Base-by-base conservation (phyloP, 1,284 basidiomycete genomes). In the Anthracocystis walkeri region DNA sequence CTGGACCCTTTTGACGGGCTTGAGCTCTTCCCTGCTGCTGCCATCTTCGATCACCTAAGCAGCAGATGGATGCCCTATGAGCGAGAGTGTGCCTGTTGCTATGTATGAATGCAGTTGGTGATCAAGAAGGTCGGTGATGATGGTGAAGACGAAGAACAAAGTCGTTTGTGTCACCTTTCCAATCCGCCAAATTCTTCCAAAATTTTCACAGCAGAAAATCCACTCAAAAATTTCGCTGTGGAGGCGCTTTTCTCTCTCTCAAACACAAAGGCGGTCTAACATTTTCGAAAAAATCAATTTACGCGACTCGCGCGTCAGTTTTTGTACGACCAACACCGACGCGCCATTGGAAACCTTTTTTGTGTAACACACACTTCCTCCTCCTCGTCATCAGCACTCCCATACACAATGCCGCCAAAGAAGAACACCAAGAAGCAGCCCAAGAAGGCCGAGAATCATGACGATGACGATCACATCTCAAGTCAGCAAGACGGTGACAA, bases 241-340 rank as follows among this genome's bases (percentile, higher is more conserved):
- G 65, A 69, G 59, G 65, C 42, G 35, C 35, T 20, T 44, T 51
- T 52, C 23, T 18, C 11, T 21, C 12, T 33, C n/a, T 3, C 14
- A 38, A 38, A 38, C 35, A 16, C 35, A 38, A 6, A 7, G 0
- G n/a, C 10, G 58, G 52, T 59, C 52, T 65, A 59, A 59, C 64
- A 65, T 2, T 0, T 44, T 38, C 12, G 35, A 7, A n/a, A n/a
- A 50, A 45, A 56, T 27, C 58, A 44, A 57, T 65, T 65, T 65
- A 70, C 67, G 67, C 67, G 67, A 54, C 49, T 57, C 35, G 42
- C n/a, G 27, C 25, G 31, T n/a, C n/a, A n/a, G 29, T 35, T 23
- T 38, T 31, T n/a, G 33, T 49, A 27, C 23, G 53, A 58, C 59
- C 60, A 69, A 69, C 60, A 69, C 59, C 59, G 31, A 23, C 38